These are phyloP conservation scores for Lavandula angustifolia DNA, from an alignment of 257 asterid genomes.

Conservation along the genomic window DNA sequence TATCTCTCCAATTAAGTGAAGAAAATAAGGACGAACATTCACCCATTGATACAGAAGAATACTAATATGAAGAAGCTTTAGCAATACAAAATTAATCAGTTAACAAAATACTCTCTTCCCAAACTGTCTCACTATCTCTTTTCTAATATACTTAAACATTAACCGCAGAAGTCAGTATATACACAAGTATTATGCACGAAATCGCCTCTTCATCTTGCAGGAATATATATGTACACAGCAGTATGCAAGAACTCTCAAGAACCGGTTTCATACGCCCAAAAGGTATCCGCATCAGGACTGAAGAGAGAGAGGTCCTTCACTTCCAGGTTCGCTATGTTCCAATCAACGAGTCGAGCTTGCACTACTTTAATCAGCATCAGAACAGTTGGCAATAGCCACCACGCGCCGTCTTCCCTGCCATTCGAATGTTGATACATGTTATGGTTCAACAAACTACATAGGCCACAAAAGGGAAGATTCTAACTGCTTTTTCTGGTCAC, in stretches of 20 bases:
- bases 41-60: not conserved
- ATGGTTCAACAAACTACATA: constrained; percentile 1
- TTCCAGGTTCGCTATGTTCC: constrained; percentile 91
- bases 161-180: constrained; percentile 51
- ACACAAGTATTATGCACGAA: constrained; percentile 45
- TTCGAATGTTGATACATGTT: constrained; percentile 13
- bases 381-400: constrained; percentile 91
- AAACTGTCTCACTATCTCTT: constrained; percentile 4
- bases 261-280: constrained; percentile 84
- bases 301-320: constrained; percentile 79
- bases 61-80: not conserved
- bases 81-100: not conserved
- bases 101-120: constrained; percentile 17
- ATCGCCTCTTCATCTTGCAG: constrained; percentile 19
- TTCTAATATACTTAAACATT: constrained; percentile 30
- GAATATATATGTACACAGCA: constrained; percentile 38
- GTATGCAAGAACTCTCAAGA: constrained; percentile 45
- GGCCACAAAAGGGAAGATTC: not conserved
- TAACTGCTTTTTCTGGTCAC: not conserved
- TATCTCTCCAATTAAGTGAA: too few relatives aligned
- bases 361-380: constrained; percentile 66
- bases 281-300: constrained; percentile 89
- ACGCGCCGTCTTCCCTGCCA: constrained; percentile 81
- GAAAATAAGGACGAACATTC: too few relatives aligned
- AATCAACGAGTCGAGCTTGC: constrained; percentile 87